Percentiles rank a stretch among this genome's conserved stretches.
Evolutionary conservation across 2,329 filamentous ascomycete genomes (phyloP).

Genomic region (Xylariales sp.): DNA sequence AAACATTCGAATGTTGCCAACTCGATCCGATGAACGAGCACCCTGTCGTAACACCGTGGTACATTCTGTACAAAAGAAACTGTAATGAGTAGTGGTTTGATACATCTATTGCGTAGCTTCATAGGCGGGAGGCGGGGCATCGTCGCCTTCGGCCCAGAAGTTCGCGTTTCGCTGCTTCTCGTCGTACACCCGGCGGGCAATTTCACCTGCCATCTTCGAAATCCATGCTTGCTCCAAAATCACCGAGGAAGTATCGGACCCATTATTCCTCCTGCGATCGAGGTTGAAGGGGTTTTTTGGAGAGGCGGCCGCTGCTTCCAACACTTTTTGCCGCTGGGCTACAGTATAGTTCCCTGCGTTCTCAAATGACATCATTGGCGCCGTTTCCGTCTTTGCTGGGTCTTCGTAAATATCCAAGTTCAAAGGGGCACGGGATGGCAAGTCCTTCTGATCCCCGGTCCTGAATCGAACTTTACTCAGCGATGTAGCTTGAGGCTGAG

Average conservation of each 20-base stretch:
- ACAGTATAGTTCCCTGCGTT: slow-evolving; percentile 11
- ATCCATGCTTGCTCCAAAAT: slow-evolving; percentile 82
- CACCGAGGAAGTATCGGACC: slow-evolving; percentile 48
- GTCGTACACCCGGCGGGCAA: slow-evolving; percentile 80
- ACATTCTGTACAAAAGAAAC: no score
- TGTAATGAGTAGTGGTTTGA: slow-evolving; percentile 4
- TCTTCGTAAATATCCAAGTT: slow-evolving; percentile 29
- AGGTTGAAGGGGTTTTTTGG: slow-evolving; percentile 26
- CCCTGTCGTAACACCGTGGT: background rate
- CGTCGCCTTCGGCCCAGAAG: slow-evolving; percentile 52
- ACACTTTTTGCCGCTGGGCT: slow-evolving; percentile 21
- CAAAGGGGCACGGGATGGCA: slow-evolving; percentile 26
- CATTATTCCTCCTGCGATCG: slow-evolving; percentile 27
- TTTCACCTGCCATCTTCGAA: slow-evolving; percentile 89
- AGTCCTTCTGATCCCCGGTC: slow-evolving; percentile 23
- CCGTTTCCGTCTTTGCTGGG: slow-evolving; percentile 16
- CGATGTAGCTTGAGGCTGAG: slow-evolving; percentile 16
- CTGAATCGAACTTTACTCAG: slow-evolving; percentile 40
- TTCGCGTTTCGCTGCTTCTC: slow-evolving; percentile 62
- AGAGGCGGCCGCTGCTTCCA: slow-evolving; percentile 13
- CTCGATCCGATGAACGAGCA: background rate
- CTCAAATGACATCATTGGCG: slow-evolving; percentile 10
- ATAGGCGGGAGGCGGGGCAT: slow-evolving; percentile 58
- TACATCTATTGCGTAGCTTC: slow-evolving; percentile 41
- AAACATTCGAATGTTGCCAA: slow-evolving; percentile 6